Conservation (phyloP, 768 basidiomycete genomes). For the Jaapia argillacea region DNA sequence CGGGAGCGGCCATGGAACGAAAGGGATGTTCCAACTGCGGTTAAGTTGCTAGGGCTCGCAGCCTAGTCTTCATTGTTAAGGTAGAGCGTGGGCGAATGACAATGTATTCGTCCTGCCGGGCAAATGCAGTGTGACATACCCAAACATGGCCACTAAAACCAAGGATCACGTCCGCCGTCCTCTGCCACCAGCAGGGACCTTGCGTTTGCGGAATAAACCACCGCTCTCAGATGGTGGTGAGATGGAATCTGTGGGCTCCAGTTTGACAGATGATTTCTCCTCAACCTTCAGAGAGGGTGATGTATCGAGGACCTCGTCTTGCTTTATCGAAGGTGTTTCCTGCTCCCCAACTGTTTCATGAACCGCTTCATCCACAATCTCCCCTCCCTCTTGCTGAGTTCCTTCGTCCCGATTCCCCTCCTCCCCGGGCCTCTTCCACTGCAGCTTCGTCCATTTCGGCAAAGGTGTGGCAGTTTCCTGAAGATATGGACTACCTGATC, state of each 20-base stretch:
- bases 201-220: constrained; percentile 19
- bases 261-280: constrained; percentile 4
- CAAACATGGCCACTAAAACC: too few species aligned
- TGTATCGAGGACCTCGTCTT: not conserved
- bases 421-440: constrained; percentile 18
- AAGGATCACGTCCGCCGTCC: too few species aligned
- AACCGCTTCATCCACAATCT: not conserved
- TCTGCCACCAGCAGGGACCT: too few species aligned
- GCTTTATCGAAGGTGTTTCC: not conserved
- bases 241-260: not conserved
- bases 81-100: too few species aligned
- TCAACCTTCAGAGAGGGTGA: constrained; percentile 5
- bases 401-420: too few species aligned
- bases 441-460: constrained; percentile 17
- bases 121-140: too few species aligned
- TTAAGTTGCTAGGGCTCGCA: too few species aligned
- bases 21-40: too few species aligned
- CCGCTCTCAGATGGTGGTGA: constrained; percentile 3
- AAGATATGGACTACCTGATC: not conserved
- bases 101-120: too few species aligned
- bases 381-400: too few species aligned
- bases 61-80: too few species aligned
- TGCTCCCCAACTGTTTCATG: constrained; percentile 4
- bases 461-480: constrained; percentile 7
- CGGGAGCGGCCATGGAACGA: too few species aligned